Conservation (phyloP, 129 eudicot species). For the Escallonia rubra region DNA sequence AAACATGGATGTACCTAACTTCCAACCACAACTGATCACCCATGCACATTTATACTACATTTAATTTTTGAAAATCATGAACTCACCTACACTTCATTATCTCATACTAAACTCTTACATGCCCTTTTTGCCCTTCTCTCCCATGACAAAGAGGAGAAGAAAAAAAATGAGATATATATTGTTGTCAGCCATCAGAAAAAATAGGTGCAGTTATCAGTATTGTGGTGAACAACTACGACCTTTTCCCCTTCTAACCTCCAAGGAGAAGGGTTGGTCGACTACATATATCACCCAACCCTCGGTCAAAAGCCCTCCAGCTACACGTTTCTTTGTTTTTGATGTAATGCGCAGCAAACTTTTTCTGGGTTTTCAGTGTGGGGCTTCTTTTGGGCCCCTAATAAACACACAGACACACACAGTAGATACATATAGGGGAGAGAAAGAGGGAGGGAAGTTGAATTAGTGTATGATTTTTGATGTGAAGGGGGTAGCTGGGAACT, state of each 20-base stretch:
- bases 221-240: not conserved
- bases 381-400: no score
- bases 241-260: not conserved
- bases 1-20: not conserved
- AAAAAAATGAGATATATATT: not conserved
- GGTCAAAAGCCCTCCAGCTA: not conserved
- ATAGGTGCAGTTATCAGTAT: no score
- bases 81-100: not conserved
- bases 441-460: not conserved
- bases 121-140: not conserved
- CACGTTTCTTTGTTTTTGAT: not conserved
- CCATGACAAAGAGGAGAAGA: not conserved
- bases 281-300: not conserved
- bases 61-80: no score
- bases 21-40: not conserved
- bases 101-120: not conserved
- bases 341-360: not conserved
- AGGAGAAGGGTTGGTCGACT: not conserved
- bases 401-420: no score
- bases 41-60: not conserved
- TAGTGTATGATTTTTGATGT: not conserved
- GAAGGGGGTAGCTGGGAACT: constrained; percentile 2
- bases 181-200: no score
- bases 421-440: not conserved
- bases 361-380: not conserved